A percentile compares a stretch with the other conserved stretches of the same genome.
Conservation (phyloP, 2,329 filamentous ascomycete species). For the Neospermospora avenae region DNA sequence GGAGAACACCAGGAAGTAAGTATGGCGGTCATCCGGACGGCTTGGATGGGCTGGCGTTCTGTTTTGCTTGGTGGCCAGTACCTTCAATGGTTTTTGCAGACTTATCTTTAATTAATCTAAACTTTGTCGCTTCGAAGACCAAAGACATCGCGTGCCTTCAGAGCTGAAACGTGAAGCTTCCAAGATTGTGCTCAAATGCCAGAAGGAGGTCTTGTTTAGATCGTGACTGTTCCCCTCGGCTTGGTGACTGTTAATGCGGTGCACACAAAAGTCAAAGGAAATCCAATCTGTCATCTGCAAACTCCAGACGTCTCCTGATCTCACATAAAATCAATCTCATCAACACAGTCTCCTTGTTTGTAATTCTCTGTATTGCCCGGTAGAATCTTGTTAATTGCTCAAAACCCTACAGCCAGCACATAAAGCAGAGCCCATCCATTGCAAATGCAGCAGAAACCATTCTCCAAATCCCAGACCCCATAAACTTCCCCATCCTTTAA, state of each 20-base stretch:
- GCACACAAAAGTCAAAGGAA: too few relatives aligned
- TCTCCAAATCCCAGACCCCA: slow-evolving; percentile 31
- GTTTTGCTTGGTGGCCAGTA: too few relatives aligned
- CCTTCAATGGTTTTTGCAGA: not conserved
- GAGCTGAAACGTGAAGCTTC: too few relatives aligned
- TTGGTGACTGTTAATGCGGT: too few relatives aligned
- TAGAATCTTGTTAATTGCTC: slow-evolving; percentile 35
- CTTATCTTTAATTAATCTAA: not conserved
- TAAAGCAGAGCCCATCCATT: slow-evolving; percentile 34
- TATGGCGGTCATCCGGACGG: too few relatives aligned
- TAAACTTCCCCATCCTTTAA: slow-evolving; percentile 53
- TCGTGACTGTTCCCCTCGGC: too few relatives aligned
- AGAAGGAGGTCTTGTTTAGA: too few relatives aligned
- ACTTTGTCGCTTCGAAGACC: not conserved
- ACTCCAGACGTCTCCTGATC: not conserved
- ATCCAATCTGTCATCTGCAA: too few relatives aligned
- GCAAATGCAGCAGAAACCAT: slow-evolving; percentile 37
- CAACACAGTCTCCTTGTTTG: slow-evolving; percentile 13
- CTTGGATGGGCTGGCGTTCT: not conserved
- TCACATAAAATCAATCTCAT: not conserved
- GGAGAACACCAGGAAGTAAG: slow-evolving; percentile 61
- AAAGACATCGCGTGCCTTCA: not conserved
- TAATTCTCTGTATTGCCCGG: slow-evolving; percentile 27
- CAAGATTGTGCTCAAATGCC: too few relatives aligned
- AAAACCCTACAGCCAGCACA: slow-evolving; percentile 36